phyloP scores from a whole-genome alignment of 2,329 filamentous ascomycete species.

The Escovopsis weberi region DNA sequence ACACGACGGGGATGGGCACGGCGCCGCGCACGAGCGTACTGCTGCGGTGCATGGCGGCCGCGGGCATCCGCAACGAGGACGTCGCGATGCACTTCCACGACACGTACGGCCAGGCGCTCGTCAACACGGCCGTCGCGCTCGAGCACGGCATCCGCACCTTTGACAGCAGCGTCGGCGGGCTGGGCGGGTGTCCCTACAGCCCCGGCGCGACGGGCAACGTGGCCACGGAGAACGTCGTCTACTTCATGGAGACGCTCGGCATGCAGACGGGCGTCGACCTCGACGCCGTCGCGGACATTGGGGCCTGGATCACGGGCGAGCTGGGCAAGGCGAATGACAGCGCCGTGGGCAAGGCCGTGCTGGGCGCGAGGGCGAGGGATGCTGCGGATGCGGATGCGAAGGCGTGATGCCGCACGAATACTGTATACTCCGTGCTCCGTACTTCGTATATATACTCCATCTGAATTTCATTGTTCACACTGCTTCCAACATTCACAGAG shows the following conservation, averaged over 20 bases:
- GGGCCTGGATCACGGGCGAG: constrained; percentile 54
- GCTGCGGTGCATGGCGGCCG: constrained; percentile 47
- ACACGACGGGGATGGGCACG: constrained; percentile 84
- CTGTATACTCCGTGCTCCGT: not conserved
- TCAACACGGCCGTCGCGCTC: constrained; percentile 64
- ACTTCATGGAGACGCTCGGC: constrained; percentile 60
- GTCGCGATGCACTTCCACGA: constrained; percentile 81
- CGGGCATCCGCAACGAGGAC: constrained; percentile 54
- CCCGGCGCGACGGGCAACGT: constrained; percentile 80
- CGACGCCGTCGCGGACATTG: constrained; percentile 51
- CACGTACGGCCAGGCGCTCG: constrained; percentile 74
- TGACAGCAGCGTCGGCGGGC: constrained; percentile 63
- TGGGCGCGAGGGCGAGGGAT: constrained; percentile 31
- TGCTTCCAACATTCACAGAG: no score
- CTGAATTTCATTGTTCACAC: no score
- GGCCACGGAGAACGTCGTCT: constrained; percentile 71
- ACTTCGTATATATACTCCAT: no score
- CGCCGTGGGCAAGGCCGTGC: constrained; percentile 50
- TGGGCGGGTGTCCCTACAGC: constrained; percentile 75
- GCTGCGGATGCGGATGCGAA: constrained; percentile 11
- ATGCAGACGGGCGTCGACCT: constrained; percentile 61
- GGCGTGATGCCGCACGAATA: not conserved
- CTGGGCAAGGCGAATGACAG: constrained; percentile 50
- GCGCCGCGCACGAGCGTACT: constrained; percentile 53
- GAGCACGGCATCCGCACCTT: constrained; percentile 67